Percentiles rank a stretch among this genome's conserved stretches.
Evolutionary conservation across 2,329 filamentous ascomycete species (phyloP).

Genomic region (Dactylellina haptotyla): DNA sequence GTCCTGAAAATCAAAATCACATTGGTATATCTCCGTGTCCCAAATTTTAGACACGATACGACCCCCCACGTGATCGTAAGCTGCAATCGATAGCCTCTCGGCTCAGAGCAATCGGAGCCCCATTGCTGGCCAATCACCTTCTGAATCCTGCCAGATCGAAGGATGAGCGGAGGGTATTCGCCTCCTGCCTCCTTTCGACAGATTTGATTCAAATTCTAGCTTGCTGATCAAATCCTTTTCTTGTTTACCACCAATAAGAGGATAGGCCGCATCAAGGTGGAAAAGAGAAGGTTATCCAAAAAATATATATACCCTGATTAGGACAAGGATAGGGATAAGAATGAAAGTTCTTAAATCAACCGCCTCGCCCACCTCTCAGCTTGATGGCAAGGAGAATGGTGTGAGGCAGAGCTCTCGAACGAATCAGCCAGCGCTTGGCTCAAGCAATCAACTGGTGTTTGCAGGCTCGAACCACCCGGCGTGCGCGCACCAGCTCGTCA

Average conservation of each 20-base stretch:
- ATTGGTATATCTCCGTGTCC: background rate
- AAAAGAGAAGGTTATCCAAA: too few species aligned
- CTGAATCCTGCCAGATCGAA: background rate
- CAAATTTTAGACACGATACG: background rate
- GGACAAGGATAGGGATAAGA: too few species aligned
- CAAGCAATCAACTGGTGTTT: background rate
- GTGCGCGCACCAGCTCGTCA: too few species aligned
- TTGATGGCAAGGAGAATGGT: background rate
- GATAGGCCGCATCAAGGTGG: too few species aligned
- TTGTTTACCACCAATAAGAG: too few species aligned
- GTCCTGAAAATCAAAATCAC: background rate
- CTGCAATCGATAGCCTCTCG: constrained; percentile 18
- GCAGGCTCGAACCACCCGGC: too few species aligned
- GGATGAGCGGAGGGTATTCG: constrained; percentile 21
- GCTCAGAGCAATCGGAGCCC: background rate
- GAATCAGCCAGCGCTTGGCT: constrained; percentile 4
- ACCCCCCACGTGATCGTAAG: constrained; percentile 17
- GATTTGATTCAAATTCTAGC: constrained; percentile 33
- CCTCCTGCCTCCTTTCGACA: constrained; percentile 41
- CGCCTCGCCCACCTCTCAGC: constrained; percentile 1
- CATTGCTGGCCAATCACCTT: background rate
- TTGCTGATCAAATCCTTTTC: constrained; percentile 37
- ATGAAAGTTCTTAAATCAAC: background rate
- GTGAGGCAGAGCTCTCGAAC: constrained; percentile 5
- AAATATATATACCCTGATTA: too few species aligned